Base-by-base conservation (phyloP, 805 yeast species). In the Tetrapisispora fleetii region DNA sequence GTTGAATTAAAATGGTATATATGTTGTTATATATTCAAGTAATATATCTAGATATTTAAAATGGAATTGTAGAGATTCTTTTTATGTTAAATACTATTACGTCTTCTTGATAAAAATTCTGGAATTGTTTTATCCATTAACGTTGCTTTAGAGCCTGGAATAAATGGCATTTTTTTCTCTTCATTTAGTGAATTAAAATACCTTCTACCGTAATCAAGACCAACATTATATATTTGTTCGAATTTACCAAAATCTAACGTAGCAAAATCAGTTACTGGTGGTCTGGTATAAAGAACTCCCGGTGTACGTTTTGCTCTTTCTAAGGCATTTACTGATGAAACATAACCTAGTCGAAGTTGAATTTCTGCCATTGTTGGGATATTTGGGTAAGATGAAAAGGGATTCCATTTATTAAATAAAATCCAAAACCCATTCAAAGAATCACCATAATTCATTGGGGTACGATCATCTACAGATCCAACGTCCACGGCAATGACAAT, bases 341-440 rank as follows among this genome's bases (percentile, higher is more conserved):
- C 99, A 63, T 93, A 91, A 0, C 97, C 96, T 51, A 91, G 70
- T 49, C 98, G 73, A 70, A 88, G 76, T 68, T 91, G 99, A 50
- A 91, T 88, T 61, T 91, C 99, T 54, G 96, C 88, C 85, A 93
- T 81, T 48, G 84, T 85, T 4, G 99, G 99, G 5, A 88, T 85
- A 62, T 85, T 83, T 3, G 97, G 95, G 57, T 83, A 83, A 13
- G 73, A 71, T 0, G 96, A 85, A 59, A 91, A 90, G 7, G 96
- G 95, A 60, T 93, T 91, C 81, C 90, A 79, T 44, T 95, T 73
- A 65, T 89, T 89, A 49, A 87, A 65, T 6, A 93, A 58, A 8
- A 87, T 96, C 96, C 98, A 90, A 37, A 83, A 71, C 1, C 99
- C 99, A 50, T 93, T 85, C 45, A 93, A 70, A 0, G 97, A 82